Evolutionary conservation across 169 alveolate species (phyloP), one percentile per base, ranked within the genome.

Genomic region (Plasmodium reichenowi): DNA sequence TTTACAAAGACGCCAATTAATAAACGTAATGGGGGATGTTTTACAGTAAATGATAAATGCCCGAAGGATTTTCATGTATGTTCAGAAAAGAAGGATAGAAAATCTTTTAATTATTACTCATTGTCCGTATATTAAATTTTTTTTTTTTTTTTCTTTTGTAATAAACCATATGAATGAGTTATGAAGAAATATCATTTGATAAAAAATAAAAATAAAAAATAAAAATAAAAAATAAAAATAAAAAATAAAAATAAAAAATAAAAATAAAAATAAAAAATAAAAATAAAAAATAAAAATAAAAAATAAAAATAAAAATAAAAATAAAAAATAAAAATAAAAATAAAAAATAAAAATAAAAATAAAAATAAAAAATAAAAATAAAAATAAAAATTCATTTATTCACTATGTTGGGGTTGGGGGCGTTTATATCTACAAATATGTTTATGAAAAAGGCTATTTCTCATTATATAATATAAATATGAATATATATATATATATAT

Each of bases 1-100:
- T 78, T 78, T 78, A 78, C 89, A 20, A 68, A 43, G 8, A 78
- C 78, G 0, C 60, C 89, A 22, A 15, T 24, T 43, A 78, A 78
- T 7, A 78, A 78, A 45, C 89, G 89, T 20, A 63, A 64, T 20
- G 89, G 89, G 0, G 3, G 20, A 17, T 78, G 89, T 8, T 78
- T 78, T 43, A 20, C 89, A 7, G 89, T 64, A 17, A 78, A 78
- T 24, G 58, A n/a, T 20, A 38, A 48, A 8, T 78, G 89, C 22
- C 89, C 89, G 20, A 64, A 64, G 48, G 76, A 78, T 45, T 78
- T 78, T 26, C 71, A 78, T 24, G 72, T 78, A 5, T 78, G 89
- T 45, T 78, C 89, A 26, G 89, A 78, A 17, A 78, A 78, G 45
- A 66, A 78, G 48, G 47, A 43, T 15, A 15, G 43, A 45, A 66